Evolutionary conservation across 352 stramenopile genomes (phyloP), one percentile per base, ranked within the genome.

Genomic region (Phytophthora ohioensis): DNA sequence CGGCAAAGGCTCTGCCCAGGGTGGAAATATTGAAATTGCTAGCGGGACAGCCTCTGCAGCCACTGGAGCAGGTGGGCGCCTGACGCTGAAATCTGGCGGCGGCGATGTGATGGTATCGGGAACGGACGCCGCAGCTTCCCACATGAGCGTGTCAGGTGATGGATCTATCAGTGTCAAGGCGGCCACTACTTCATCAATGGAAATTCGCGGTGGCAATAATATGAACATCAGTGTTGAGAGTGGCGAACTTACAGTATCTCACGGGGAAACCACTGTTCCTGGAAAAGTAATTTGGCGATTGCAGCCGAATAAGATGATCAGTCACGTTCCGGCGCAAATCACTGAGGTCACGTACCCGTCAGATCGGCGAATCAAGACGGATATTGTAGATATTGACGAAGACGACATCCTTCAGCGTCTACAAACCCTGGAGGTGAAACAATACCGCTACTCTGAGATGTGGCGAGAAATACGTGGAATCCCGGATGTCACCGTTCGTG

Each of bases 331-430:
- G 42, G 74, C 97, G 13, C 92, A 98, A 76, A 91, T 98, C 8
- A 97, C 91, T 38, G 78, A 91, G n/a, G 67, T 98, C n/a, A 90
- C 87, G 7, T 98, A 97, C 69, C 92, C 94, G 30, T 98, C 94
- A 3, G 96, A 99, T 79, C 69, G 76, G 6, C 77, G 96, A 57
- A 98, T 99, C 67, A 98, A 98, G 74, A 91, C 93, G 15, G 79
- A 98, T 67, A 97, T 99, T 42, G 59, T 85, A 63, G 79, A 92
- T 64, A 80, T 97, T 57, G 91, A 98, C 63, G 86, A 93, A 58
- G 87, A 97, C 58, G 85, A 94, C 30, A 83, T 98, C 46, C 76
- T 98, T 10, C 90, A 98, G 46, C 74, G 93, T 47, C 75, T 99
- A 38, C 88, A 94, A 60, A 77, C 79, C 35, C 79, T 99, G 4